phyloP scores from a whole-genome alignment of 768 basidiomycete species.

The Lentinula aciculospora region DNA sequence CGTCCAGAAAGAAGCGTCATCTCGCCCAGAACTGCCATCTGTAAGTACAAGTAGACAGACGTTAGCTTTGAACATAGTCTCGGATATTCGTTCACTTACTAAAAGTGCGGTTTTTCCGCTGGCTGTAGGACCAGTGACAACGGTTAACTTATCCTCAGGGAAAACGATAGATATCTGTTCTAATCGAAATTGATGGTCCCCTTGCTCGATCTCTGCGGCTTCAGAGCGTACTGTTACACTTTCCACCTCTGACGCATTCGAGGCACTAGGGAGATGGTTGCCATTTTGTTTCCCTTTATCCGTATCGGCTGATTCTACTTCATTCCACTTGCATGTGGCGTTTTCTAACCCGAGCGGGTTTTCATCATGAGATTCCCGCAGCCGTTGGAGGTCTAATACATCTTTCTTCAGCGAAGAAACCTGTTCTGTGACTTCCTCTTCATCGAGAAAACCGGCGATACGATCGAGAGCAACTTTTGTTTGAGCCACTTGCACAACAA shows the following conservation, averaged over 20 bases:
- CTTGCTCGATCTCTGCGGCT: conserved; percentile 18
- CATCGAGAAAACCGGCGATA: conserved; percentile 60
- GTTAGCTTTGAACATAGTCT: neutral
- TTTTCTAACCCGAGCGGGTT: conserved; percentile 51
- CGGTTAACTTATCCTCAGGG: conserved; percentile 63
- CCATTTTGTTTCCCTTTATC: conserved; percentile 12
- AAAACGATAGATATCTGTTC: conserved; percentile 62
- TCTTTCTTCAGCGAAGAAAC: conserved; percentile 59
- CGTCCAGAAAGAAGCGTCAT: conserved; percentile 50
- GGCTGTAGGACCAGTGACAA: conserved; percentile 77
- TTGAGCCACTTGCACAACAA: conserved; percentile 74
- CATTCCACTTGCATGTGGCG: conserved; percentile 60
- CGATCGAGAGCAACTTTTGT: conserved; percentile 61
- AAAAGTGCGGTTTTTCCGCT: conserved; percentile 80
- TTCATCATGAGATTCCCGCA: conserved; percentile 20
- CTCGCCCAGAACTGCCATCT: conserved; percentile 73
- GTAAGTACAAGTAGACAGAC: neutral
- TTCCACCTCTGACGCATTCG: neutral
- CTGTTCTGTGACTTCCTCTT: conserved; percentile 64
- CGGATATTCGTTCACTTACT: conserved; percentile 27
- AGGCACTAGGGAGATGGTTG: neutral
- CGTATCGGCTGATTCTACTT: conserved; percentile 27
- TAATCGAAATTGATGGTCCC: conserved; percentile 59
- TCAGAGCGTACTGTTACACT: conserved; percentile 1
- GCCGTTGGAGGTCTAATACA: conserved; percentile 13